Base-by-base conservation (phyloP, 768 basidiomycete species). In the Boletus rex-veris region DNA sequence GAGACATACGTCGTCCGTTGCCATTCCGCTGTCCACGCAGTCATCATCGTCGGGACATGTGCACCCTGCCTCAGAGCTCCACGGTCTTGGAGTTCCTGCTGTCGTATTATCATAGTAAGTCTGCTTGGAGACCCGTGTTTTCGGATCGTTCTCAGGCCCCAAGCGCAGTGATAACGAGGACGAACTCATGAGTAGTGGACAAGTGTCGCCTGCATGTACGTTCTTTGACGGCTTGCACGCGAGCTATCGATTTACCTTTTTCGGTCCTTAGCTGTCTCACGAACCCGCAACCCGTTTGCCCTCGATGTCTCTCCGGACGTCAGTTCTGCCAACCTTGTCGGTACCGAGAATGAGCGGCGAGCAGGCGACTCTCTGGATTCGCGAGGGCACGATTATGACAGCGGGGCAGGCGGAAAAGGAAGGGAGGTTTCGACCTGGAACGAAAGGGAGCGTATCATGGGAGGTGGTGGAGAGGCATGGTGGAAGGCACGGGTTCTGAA, bases 131-230 rank as follows among this genome's bases (percentile, higher is more conserved):
- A 4, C 10, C 21, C 40, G 10, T 40, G n/a, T 30, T 14, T 33
- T 30, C 19, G 33, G 33, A 18, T 11, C 41, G 12, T 47, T 48
- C 44, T 51, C 16, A 53, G 3, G 14, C 15, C 21, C 18, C 4
- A 15, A 45, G 16, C 30, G 53, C 40, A 65, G 71, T 39, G 62
- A 61, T 48, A 61, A 62, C 53, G 69, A 65, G 8, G 86, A 86
- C 14, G 84, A 86, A 14, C 70, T 85, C n/a, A 69, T 86, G 46
- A 90, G 89, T 66, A 90, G 88, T 62, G 88, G 87, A 1, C 89
- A 89, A 63, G 81, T 77, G 2, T 92, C 88, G 24, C 87, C 88
- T 7, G 72, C 80, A 56, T 83, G 88, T 85, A 66, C 62, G 79
- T 64, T 50, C 48, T 57, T 43, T 40, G 54, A 51, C 8, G 42